Evolutionary conservation across 176 grass and related monocot genomes (phyloP), one percentile per base, ranked within the genome.

Genomic region (Aegilops tauschii): DNA sequence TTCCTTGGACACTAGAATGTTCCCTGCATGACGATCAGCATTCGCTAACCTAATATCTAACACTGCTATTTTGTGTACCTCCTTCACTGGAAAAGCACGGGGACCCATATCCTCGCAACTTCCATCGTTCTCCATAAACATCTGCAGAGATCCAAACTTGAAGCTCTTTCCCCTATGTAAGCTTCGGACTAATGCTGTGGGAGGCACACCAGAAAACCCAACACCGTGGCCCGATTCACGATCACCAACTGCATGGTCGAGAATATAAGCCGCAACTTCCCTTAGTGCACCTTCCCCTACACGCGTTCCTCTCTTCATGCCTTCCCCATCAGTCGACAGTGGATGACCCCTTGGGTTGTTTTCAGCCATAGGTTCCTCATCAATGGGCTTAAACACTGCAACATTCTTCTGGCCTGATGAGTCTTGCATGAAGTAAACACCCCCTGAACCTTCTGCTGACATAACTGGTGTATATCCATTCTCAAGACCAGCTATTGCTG

Each of bases 251-350:
- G 84, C 86, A 81, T 97, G 80, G 61, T 97, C 94, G 0, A 97
- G 94, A 79, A 97, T 90, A 85, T 94, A 97, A 25, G 94, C 94
- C 7, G 94, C 94, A 85, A 97, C 92, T 79, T 97, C 94, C 88
- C 94, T 92, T 2, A 97, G 16, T 4, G 90, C 92, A 58, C 94
- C 94, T 80, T 94, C 85, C 62, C 92, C 94, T 6, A 94, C 92
- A 54, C 84, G 78, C 36, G 92, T 97, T 10, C 95, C 92, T 61
- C 88, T 89, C 64, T 94, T 97, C 85, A 97, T 87, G 18, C 95
- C 95, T 82, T 97, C 95, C 7, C 92, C 95, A 70, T 97, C 84
- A 35, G 86, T 81, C 0, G 92, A 93, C 67, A 87, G 34, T 23
- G 92, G 92, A 82, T 92, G 83, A 17, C 92, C 86, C 76, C 90